These are phyloP conservation scores for Fusarium sp. DNA, from an alignment of 2,329 filamentous ascomycete genomes.

Conservation along the genomic window DNA sequence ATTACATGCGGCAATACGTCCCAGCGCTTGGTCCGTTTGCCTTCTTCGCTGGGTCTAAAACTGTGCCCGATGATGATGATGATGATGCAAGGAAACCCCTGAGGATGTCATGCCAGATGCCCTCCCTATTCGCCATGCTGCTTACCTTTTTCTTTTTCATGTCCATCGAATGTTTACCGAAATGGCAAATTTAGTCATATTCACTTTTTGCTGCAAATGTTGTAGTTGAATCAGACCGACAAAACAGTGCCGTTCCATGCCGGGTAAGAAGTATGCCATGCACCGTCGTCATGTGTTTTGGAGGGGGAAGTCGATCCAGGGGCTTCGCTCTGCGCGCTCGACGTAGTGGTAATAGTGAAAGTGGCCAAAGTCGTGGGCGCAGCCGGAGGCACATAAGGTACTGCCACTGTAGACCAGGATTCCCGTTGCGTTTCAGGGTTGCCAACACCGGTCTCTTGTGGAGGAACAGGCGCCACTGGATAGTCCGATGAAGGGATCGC, in stretches of 20 bases:
- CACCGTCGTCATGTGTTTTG: constrained; percentile 53
- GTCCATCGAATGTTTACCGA: background rate
- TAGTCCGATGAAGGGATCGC: constrained; percentile 7
- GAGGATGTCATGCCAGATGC: constrained; percentile 17
- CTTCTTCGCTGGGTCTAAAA: constrained; percentile 33
- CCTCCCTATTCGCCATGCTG: constrained; percentile 20
- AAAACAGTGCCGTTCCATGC: constrained; percentile 53
- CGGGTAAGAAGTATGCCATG: constrained; percentile 58
- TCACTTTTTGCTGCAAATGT: constrained; percentile 17
- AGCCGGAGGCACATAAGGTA: constrained; percentile 10
- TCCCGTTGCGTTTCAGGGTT: constrained; percentile 6
- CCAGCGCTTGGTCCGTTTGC: constrained; percentile 54
- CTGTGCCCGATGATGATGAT: constrained; percentile 17
- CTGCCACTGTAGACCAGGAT: constrained; percentile 12
- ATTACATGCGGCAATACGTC: constrained; percentile 46
- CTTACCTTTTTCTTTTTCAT: constrained; percentile 7
- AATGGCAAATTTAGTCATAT: constrained; percentile 4
- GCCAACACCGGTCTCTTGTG: constrained; percentile 18
- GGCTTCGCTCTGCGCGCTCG: constrained; percentile 5
- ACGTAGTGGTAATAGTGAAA: constrained; percentile 20
- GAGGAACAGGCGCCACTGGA: constrained; percentile 2
- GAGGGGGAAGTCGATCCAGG: constrained; percentile 32
- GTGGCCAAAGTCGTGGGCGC: constrained; percentile 29
- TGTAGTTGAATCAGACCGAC: constrained; percentile 11
- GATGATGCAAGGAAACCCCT: constrained; percentile 22